These are phyloP conservation scores for Trametes versicolor DNA, from an alignment of 1,284 basidiomycete species.

Conservation along the genomic window DNA sequence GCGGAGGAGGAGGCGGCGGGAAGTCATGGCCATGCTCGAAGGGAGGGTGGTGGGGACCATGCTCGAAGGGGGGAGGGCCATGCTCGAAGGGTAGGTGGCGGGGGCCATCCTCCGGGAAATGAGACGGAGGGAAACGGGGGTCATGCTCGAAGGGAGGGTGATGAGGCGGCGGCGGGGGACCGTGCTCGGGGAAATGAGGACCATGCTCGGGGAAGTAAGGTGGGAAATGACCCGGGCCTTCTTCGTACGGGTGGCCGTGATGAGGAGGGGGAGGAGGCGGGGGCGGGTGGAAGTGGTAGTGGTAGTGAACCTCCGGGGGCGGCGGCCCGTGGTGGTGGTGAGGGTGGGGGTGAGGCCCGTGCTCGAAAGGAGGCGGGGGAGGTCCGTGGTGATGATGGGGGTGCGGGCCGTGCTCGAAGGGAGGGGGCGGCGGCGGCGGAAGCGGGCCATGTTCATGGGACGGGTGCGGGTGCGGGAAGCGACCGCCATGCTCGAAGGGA, in stretches of 20 bases:
- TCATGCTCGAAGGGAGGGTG: too few relatives aligned
- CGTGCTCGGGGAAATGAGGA: too few relatives aligned
- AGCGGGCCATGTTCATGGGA: slow-evolving; percentile 7
- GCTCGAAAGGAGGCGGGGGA: neutral
- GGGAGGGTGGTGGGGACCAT: too few relatives aligned
- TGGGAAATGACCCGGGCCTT: too few relatives aligned
- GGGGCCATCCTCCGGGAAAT: slow-evolving; percentile 6
- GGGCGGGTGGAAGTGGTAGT: neutral
- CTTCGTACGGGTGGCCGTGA: neutral
- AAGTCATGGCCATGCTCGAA: neutral
- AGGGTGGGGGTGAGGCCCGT: slow-evolving; percentile 2
- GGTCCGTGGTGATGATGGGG: neutral
- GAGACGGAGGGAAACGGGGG: neutral
- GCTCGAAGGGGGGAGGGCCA: slow-evolving; percentile 7
- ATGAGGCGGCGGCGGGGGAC: too few relatives aligned
- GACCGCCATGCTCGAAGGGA: slow-evolving; percentile 17
- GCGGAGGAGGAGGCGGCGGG: neutral
- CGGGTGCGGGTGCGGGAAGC: slow-evolving; percentile 11
- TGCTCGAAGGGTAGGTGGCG: neutral
- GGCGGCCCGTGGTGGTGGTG: neutral
- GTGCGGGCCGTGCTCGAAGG: slow-evolving; percentile 15
- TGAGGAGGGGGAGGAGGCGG: neutral
- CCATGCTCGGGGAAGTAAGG: neutral
- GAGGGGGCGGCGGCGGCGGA: neutral
- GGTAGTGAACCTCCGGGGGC: slow-evolving; percentile 3